Evolutionary conservation across 2,329 filamentous ascomycete species (phyloP), one percentile per base, ranked within the genome.

Genomic region (Sordariomycetes sp.): DNA sequence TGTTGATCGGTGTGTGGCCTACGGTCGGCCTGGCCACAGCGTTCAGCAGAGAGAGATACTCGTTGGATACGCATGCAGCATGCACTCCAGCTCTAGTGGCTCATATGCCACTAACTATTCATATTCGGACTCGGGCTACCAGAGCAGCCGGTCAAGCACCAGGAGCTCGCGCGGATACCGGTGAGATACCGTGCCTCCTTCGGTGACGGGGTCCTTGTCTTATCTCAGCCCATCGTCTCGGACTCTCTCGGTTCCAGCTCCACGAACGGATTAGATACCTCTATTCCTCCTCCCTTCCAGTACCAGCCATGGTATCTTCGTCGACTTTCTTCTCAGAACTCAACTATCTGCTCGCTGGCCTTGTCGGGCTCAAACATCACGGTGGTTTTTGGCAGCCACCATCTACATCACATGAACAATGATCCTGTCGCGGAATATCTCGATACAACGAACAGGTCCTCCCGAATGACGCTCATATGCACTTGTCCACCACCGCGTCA

Each of bases 1-100:
- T 53, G 79, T 96, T 64, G 90, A 96, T 66, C 86, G 87, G 60
- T 96, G 90, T 68, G 76, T 83, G 54, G 77, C 82, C 39, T 89
- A 90, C 67, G 87, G 86, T 60, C 84, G 86, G 59, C 80, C 82
- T 54, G 86, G 86, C 53, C 90, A 96, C 66, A 64, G 65, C 52
- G 74, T 91, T 58, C 82, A 89, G 62, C 84, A 88, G 65, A 85
- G 86, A 67, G 87, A 81, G 7, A 87, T 96, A 55, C 76, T 89
- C 22, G 90, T 96, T 25, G 91, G 90, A 55, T 94, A 94, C 67
- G 80, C 86, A 56, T 96, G 90, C 72, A 64, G 62, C 56, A 58
- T 61, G 42, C 68, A 70, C 56, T 60, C 67, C 7, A 24, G 39
- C 25, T 45, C 51, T 6, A 66, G 69, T 42, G 68, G 71, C 34